These are phyloP conservation scores for Starmera pachycereana DNA, from an alignment of 805 yeast genomes.

Conservation along the genomic window DNA sequence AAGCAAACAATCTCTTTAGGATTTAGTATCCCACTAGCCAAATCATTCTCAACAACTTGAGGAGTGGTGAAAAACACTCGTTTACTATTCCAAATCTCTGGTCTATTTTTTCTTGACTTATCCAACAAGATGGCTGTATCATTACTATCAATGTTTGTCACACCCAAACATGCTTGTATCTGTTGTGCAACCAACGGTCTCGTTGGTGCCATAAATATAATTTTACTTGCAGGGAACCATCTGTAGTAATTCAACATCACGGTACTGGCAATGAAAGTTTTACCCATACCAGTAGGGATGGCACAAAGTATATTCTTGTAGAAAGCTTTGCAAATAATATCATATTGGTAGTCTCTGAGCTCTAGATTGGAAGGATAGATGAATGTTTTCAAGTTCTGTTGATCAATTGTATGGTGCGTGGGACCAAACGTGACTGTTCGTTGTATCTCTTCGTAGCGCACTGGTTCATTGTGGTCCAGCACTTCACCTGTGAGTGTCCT, in stretches of 20 bases:
- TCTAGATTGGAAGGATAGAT: slow-evolving; percentile 82
- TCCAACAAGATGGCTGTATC: slow-evolving; percentile 75
- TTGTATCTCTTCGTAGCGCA: slow-evolving; percentile 27
- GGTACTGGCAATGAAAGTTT: slow-evolving; percentile 90
- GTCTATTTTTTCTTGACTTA: slow-evolving; percentile 47
- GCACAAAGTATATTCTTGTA: slow-evolving; percentile 75
- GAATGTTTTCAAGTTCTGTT: slow-evolving; percentile 32
- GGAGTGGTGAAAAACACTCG: slow-evolving; percentile 92
- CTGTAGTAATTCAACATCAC: slow-evolving; percentile 83
- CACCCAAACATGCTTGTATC: slow-evolving; percentile 81
- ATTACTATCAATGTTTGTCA: slow-evolving; percentile 70
- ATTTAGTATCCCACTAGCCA: slow-evolving; percentile 60
- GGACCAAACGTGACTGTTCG: slow-evolving; percentile 26
- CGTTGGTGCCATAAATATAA: slow-evolving; percentile 95
- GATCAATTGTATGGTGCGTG: slow-evolving; percentile 41
- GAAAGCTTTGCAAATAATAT: slow-evolving; percentile 65
- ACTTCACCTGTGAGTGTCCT: slow-evolving; percentile 23
- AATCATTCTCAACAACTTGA: slow-evolving; percentile 88
- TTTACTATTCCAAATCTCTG: slow-evolving; percentile 65
- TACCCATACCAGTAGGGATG: slow-evolving; percentile 95
- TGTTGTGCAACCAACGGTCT: slow-evolving; percentile 95
- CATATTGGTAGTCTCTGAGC: slow-evolving; percentile 79
- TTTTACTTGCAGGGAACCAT: slow-evolving; percentile 75
- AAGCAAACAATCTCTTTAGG: slow-evolving; percentile 68
- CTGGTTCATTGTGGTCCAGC: slow-evolving; percentile 8